Conservation (phyloP, 1,139 yeast genomes). For the Geotrichum australiense region DNA sequence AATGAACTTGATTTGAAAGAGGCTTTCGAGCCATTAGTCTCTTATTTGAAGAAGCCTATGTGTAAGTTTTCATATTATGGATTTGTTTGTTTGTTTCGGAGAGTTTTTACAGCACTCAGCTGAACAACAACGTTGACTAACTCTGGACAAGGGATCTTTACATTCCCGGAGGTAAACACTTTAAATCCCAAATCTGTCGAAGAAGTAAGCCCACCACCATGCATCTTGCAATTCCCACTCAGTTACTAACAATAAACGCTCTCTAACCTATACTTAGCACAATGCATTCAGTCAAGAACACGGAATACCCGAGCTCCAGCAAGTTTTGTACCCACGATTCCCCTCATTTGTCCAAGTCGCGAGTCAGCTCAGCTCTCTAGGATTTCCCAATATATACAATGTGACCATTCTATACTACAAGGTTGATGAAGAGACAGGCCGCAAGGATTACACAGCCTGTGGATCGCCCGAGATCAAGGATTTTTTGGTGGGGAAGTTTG, state of each 20-base stretch:
- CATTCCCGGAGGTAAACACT: conserved; percentile 35
- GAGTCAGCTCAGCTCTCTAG: conserved; percentile 24
- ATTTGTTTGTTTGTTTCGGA: conserved; percentile 16
- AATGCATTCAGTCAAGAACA: conserved; percentile 24
- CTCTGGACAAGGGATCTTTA: conserved; percentile 27
- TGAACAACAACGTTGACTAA: conserved; percentile 19
- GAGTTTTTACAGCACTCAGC: too few species aligned
- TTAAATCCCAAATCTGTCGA: conserved; percentile 19
- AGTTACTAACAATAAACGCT: too few species aligned
- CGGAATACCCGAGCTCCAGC: conserved; percentile 43
- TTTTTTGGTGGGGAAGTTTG: conserved; percentile 38
- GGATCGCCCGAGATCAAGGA: conserved; percentile 49
- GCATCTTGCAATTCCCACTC: too few species aligned
- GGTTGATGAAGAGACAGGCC: conserved; percentile 20
- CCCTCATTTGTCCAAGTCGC: conserved; percentile 31
- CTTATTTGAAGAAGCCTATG: conserved; percentile 13
- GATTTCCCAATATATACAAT: conserved; percentile 40
- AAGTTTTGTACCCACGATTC: conserved; percentile 42
- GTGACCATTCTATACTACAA: conserved; percentile 44
- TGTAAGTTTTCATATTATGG: conserved; percentile 15
- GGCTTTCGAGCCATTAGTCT: conserved; percentile 20
- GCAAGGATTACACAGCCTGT: conserved; percentile 10
- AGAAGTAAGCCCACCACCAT: conserved; percentile 17
- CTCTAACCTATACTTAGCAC: conserved; percentile 25
- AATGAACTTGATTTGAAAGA: conserved; percentile 21